Evolutionary conservation across 2,329 filamentous ascomycete species (phyloP).

Genomic region (Trichoderma breve): DNA sequence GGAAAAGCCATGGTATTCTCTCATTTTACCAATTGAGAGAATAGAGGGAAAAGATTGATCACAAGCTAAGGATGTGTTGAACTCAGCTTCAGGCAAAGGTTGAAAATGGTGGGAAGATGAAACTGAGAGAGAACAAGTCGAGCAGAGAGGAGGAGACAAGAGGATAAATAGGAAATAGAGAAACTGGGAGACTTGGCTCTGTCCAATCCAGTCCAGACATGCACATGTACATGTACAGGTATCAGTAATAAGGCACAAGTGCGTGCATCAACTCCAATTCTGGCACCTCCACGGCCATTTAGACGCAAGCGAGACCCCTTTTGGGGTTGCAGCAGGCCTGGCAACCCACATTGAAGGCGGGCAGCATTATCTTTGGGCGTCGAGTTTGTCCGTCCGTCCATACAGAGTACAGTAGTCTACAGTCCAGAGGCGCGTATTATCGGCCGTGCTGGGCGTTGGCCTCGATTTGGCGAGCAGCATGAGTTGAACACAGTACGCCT

Average conservation of each 20-base stretch:
- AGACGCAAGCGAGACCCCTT: constrained; percentile 2
- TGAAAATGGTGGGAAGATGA: constrained; percentile 23
- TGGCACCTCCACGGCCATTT: background rate
- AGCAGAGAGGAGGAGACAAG: background rate
- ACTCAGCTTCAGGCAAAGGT: constrained; percentile 30
- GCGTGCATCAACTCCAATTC: background rate
- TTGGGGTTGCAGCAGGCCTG: constrained; percentile 1
- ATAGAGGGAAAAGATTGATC: constrained; percentile 26
- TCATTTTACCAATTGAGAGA: constrained; percentile 49
- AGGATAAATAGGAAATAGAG: constrained; percentile 8
- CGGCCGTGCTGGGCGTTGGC: background rate
- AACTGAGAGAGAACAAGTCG: background rate
- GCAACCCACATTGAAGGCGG: constrained; percentile 8
- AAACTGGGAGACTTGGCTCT: background rate
- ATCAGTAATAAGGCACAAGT: background rate
- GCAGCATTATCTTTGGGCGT: constrained; percentile 11
- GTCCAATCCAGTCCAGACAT: background rate
- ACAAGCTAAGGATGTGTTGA: constrained; percentile 33
- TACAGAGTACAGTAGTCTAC: background rate
- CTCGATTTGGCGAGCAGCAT: background rate
- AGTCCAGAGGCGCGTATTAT: background rate
- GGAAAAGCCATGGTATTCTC: constrained; percentile 72
- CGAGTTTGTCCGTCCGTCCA: background rate
- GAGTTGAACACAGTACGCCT: background rate
- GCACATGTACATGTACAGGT: background rate